phyloP scores from a whole-genome alignment of 176 grass and related monocot species.

The Eremochloa ophiuroides region DNA sequence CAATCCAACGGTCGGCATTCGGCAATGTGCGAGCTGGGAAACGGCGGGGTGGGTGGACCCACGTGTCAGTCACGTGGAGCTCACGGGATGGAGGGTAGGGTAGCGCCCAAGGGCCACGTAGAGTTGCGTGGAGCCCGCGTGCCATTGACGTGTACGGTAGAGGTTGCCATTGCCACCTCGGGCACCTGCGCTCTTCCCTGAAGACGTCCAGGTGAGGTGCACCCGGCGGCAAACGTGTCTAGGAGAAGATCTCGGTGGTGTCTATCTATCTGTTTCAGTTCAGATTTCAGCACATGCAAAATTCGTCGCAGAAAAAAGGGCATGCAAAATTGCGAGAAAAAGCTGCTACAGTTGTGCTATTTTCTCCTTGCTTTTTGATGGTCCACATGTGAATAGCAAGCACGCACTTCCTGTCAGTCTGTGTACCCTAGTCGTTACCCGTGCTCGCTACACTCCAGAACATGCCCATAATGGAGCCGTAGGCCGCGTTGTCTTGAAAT shows the following conservation, averaged over 20 bases:
- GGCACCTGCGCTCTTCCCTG: not conserved
- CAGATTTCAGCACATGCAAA: not conserved
- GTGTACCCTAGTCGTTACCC: not conserved
- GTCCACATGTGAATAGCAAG: not conserved
- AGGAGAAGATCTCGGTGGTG: not conserved
- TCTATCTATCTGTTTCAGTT: not conserved
- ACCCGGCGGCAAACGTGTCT: not conserved
- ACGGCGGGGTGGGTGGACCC: not conserved
- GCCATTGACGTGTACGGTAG: conserved; percentile 30
- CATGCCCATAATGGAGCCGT: not conserved
- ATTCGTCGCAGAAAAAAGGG: too few species aligned
- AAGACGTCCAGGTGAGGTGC: not conserved
- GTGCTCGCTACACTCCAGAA: not conserved
- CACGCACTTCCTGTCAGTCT: too few species aligned
- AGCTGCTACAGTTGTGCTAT: not conserved
- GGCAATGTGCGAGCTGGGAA: not conserved
- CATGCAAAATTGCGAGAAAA: not conserved
- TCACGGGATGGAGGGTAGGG: not conserved
- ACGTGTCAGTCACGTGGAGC: not conserved
- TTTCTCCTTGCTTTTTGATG: not conserved
- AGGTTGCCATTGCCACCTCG: not conserved
- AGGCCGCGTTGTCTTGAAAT: not conserved
- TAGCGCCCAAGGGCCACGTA: not conserved
- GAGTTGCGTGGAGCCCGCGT: conserved; percentile 10
- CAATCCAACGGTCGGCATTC: not conserved